Percentiles rank a stretch among this genome's conserved stretches.
Conservation (phyloP, 2,329 filamentous ascomycete genomes). For the Orbilia blumenaviensis region DNA sequence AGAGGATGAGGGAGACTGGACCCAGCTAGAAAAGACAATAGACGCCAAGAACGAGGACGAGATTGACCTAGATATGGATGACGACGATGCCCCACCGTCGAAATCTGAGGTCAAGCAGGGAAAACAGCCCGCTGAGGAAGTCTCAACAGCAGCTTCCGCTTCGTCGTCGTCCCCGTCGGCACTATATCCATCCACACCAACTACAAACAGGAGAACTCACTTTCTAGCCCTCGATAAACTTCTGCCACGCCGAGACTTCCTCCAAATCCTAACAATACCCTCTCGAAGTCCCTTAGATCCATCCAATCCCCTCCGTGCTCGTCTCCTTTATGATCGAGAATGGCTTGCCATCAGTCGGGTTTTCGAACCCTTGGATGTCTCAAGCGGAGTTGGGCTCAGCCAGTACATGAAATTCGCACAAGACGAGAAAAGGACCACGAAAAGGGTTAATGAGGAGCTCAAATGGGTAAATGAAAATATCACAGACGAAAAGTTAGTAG, state of each 20-base stretch:
- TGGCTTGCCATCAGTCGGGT: slow-evolving; percentile 93
- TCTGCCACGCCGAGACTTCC: slow-evolving; percentile 78
- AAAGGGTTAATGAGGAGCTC: slow-evolving; percentile 75
- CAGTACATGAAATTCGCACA: slow-evolving; percentile 66
- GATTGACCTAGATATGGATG: slow-evolving; percentile 74
- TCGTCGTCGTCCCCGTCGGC: slow-evolving; percentile 69
- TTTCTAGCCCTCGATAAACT: slow-evolving; percentile 96
- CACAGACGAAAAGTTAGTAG: slow-evolving; percentile 68
- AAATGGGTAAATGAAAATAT: slow-evolving; percentile 84
- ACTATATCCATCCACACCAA: slow-evolving; percentile 54
- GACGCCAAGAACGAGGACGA: slow-evolving; percentile 71
- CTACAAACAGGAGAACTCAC: slow-evolving; percentile 74
- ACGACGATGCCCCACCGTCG: slow-evolving; percentile 63
- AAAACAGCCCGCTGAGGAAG: neutral
- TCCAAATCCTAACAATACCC: slow-evolving; percentile 77
- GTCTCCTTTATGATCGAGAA: slow-evolving; percentile 84
- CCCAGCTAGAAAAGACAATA: slow-evolving; percentile 24
- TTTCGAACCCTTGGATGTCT: slow-evolving; percentile 65
- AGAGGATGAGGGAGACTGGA: slow-evolving; percentile 46
- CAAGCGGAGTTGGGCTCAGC: slow-evolving; percentile 71
- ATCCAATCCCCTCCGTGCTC: slow-evolving; percentile 63
- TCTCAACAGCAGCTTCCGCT: slow-evolving; percentile 65
- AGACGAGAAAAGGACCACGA: slow-evolving; percentile 67
- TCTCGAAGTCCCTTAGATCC: slow-evolving; percentile 61
- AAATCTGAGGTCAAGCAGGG: slow-evolving; percentile 44